phyloP scores from a whole-genome alignment of 1,139 yeast genomes.

The Hansenula anomala region DNA sequence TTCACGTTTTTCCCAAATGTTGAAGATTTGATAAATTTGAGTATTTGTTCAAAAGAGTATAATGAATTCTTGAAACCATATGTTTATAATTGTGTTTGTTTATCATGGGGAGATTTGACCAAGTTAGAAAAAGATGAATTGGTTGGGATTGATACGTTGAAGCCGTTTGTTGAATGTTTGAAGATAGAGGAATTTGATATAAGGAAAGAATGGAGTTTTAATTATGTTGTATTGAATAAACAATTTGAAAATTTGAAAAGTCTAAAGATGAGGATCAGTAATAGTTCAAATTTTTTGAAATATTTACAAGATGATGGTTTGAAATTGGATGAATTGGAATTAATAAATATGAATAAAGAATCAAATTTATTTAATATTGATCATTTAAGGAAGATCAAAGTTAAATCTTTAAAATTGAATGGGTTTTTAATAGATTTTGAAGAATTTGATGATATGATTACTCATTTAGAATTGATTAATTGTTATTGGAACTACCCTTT shows the following conservation, averaged over 20 bases:
- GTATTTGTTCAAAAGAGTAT: slow-evolving; percentile 4
- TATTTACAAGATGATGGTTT: slow-evolving; percentile 9
- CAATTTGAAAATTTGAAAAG: slow-evolving; percentile 16
- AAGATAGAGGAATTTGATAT: slow-evolving; percentile 22
- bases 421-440: slow-evolving; percentile 26
- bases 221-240: slow-evolving; percentile 20
- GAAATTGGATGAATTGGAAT: slow-evolving; percentile 14
- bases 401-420: slow-evolving; percentile 18
- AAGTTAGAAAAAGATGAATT: slow-evolving; percentile 2
- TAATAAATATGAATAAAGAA: slow-evolving; percentile 16
- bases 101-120: slow-evolving; percentile 19
- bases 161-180: slow-evolving; percentile 16
- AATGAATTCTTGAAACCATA: slow-evolving; percentile 19
- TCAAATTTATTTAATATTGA: slow-evolving; percentile 24
- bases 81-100: slow-evolving; percentile 18
- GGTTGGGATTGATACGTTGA: slow-evolving; percentile 1
- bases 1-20: slow-evolving; percentile 12
- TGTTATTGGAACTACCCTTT: slow-evolving; percentile 31
- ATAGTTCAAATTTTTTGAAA: slow-evolving; percentile 27
- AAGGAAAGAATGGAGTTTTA: slow-evolving; percentile 28
- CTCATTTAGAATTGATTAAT: slow-evolving; percentile 19
- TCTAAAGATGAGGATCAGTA: slow-evolving; percentile 19
- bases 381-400: slow-evolving; percentile 23
- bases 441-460: slow-evolving; percentile 17
- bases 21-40: slow-evolving; percentile 13